Evolutionary conservation across 495 filamentous ascomycete species (phyloP).

Genomic region (Aspergillus baeticus): DNA sequence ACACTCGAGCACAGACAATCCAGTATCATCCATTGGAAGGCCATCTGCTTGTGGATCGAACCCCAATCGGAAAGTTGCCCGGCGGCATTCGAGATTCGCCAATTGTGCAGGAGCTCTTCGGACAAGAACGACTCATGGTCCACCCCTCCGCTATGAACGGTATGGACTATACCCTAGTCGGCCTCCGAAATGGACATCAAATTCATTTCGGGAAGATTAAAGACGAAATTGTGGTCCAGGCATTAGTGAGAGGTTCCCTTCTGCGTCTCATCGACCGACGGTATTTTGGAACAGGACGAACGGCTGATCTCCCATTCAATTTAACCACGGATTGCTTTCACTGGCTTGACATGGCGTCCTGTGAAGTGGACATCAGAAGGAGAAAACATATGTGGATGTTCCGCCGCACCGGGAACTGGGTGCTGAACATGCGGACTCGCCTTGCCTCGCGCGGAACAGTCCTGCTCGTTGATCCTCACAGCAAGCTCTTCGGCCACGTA

Average conservation of each 20-base stretch:
- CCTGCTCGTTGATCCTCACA: constrained; percentile 33
- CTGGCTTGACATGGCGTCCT: constrained; percentile 53
- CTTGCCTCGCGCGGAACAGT: constrained; percentile 18
- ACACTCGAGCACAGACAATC: constrained; percentile 9
- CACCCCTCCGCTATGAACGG: constrained; percentile 43
- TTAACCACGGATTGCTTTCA: constrained; percentile 53
- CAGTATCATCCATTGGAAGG: constrained; percentile 57
- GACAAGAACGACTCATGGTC: constrained; percentile 32
- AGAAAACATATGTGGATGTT: constrained; percentile 35
- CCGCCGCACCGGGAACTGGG: constrained; percentile 35
- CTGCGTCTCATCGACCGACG: constrained; percentile 48
- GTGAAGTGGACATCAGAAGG: constrained; percentile 35
- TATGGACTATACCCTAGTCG: constrained; percentile 44
- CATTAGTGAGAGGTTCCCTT: background rate
- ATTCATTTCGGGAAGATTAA: constrained; percentile 42
- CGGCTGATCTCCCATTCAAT: constrained; percentile 40
- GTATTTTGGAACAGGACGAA: constrained; percentile 26
- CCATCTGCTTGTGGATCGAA: constrained; percentile 54
- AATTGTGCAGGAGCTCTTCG: constrained; percentile 41
- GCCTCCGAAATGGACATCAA: constrained; percentile 25
- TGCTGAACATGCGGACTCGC: constrained; percentile 22
- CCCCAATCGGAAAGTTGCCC: constrained; percentile 51
- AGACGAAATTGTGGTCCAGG: constrained; percentile 25
- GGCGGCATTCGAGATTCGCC: constrained; percentile 42
- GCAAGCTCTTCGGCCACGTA: constrained; percentile 27